phyloP scores from a whole-genome alignment of 495 filamentous ascomycete genomes.

The Pseudomonodictys pantanalensis region DNA sequence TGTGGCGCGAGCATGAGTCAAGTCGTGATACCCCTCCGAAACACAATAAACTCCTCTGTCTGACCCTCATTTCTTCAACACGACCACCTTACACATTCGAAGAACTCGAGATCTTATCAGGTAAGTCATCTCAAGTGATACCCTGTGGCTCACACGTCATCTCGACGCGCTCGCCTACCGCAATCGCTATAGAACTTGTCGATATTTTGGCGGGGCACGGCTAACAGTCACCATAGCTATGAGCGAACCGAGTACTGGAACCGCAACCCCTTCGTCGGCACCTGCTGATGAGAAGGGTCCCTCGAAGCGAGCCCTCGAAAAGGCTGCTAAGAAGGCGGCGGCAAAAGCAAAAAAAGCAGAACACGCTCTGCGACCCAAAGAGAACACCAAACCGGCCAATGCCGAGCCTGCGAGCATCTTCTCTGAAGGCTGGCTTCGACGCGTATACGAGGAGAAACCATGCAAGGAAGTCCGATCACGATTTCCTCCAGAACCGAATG shows the following conservation, averaged over 20 bases:
- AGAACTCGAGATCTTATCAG: too few species aligned
- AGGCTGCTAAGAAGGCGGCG: constrained; percentile 37
- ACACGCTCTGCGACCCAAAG: constrained; percentile 34
- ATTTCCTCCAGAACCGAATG: constrained; percentile 90
- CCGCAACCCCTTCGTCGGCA: neutral
- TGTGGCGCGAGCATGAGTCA: too few species aligned
- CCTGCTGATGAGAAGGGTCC: constrained; percentile 33
- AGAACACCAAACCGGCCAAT: constrained; percentile 3
- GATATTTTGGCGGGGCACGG: too few species aligned
- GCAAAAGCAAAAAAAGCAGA: constrained; percentile 38
- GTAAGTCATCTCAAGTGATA: too few species aligned
- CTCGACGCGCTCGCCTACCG: too few species aligned
- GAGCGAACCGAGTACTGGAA: neutral
- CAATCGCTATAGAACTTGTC: too few species aligned
- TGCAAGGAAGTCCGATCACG: constrained; percentile 66
- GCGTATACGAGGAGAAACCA: constrained; percentile 75
- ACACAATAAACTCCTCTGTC: too few species aligned
- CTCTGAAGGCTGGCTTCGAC: constrained; percentile 76
- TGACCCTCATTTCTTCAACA: too few species aligned
- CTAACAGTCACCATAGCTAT: neutral
- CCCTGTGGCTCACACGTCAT: too few species aligned
- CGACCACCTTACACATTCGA: too few species aligned
- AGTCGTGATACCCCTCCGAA: too few species aligned
- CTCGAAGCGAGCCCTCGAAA: constrained; percentile 38
- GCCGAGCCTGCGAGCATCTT: constrained; percentile 67